Conservation (phyloP, 2,329 filamentous ascomycete genomes). For the Cercospora sp. region DNA sequence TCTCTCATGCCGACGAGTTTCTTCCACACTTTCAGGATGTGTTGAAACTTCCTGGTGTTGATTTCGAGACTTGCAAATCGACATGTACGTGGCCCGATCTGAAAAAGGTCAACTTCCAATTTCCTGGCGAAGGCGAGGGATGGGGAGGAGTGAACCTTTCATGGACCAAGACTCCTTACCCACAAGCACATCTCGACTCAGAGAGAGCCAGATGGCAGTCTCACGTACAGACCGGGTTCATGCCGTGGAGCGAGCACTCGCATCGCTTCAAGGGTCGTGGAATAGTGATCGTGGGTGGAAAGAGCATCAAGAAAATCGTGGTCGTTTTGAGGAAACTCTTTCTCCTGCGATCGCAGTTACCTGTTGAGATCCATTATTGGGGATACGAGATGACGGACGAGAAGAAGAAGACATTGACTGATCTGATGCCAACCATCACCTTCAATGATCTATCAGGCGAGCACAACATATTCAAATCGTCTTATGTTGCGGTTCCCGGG, state of each 20-base stretch:
- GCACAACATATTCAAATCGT: conserved; percentile 29
- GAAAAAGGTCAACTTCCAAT: conserved; percentile 22
- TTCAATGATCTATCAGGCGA: conserved; percentile 37
- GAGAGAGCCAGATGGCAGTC: conserved; percentile 28
- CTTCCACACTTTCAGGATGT: conserved; percentile 18
- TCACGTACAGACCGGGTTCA: conserved; percentile 26
- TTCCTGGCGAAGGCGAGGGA: conserved; percentile 15
- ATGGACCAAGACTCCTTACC: conserved; percentile 12
- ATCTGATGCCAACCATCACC: conserved; percentile 28
- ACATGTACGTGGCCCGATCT: conserved; percentile 17
- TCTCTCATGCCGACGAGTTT: conserved; percentile 18
- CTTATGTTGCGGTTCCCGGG: conserved; percentile 20
- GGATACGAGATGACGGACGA: conserved; percentile 32
- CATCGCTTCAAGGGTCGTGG: conserved; percentile 35
- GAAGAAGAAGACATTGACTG: conserved; percentile 22
- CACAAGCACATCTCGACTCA: conserved; percentile 24
- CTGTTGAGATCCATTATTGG: conserved; percentile 40
- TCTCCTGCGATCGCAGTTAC: conserved; percentile 27
- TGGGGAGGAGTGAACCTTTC: conserved; percentile 14
- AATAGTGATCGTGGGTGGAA: conserved; percentile 38
- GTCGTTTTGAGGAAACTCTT: conserved; percentile 25
- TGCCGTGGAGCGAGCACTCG: conserved; percentile 25
- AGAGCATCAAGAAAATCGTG: conserved; percentile 32
- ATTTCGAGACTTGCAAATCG: conserved; percentile 10
- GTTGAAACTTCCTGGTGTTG: conserved; percentile 12